These are phyloP conservation scores for Tetramitus jugosus DNA, from an alignment of 208 protist genomes.

Conservation along the genomic window DNA sequence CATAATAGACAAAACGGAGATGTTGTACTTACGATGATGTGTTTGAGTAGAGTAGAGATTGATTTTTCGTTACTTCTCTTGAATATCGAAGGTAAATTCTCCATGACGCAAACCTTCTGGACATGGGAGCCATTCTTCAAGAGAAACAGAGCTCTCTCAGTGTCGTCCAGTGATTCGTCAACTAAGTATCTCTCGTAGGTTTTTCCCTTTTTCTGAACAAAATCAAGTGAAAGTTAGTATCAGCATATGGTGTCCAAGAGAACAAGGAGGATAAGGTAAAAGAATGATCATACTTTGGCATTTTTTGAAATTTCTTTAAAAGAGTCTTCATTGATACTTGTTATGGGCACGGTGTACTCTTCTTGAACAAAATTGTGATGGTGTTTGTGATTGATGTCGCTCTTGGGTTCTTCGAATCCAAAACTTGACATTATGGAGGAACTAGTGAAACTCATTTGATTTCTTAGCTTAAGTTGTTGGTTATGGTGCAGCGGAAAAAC, in stretches of 20 bases:
- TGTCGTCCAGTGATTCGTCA: constrained; percentile 4
- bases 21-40: too few species aligned
- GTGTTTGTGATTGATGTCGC: too few species aligned
- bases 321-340: neutral
- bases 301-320: neutral
- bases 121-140: neutral
- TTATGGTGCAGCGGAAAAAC: too few species aligned
- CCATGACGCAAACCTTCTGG: neutral
- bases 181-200: neutral
- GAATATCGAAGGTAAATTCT: neutral
- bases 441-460: too few species aligned
- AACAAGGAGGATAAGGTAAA: too few species aligned
- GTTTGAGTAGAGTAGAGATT: neutral
- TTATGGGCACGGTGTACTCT: too few species aligned
- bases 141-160: neutral
- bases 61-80: neutral
- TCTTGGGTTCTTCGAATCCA: too few species aligned
- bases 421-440: too few species aligned
- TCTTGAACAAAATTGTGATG: too few species aligned
- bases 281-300: neutral
- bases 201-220: constrained; percentile 14
- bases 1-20: neutral
- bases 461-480: too few species aligned
- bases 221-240: neutral
- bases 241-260: neutral